Percentiles rank a stretch among this genome's conserved stretches.
Evolutionary conservation across 2,329 filamentous ascomycete genomes (phyloP).

Genomic region (Epichloe aotearoae): DNA sequence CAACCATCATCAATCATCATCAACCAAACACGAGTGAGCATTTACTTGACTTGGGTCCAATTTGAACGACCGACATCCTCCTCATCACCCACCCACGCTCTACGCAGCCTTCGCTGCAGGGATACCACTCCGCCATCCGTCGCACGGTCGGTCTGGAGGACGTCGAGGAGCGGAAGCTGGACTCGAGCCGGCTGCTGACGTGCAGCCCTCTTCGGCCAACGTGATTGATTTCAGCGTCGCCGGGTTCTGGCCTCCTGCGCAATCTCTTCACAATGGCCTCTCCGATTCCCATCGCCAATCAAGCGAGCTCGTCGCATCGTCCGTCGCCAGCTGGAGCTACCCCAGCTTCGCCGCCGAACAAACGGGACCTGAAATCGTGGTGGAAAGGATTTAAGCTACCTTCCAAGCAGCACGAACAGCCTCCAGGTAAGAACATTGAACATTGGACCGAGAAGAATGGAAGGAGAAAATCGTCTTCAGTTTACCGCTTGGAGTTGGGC

Average conservation of each 20-base stretch:
- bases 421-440: constrained; percentile 31
- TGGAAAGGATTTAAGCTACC: constrained; percentile 88
- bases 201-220: background rate
- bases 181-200: constrained; percentile 1
- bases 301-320: constrained; percentile 18
- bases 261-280: constrained; percentile 21
- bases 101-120: background rate
- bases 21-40: background rate
- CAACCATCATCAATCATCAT: too few relatives aligned
- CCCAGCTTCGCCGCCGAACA: constrained; percentile 61
- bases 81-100: background rate
- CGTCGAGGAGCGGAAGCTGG: constrained; percentile 3
- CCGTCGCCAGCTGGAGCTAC: constrained; percentile 19
- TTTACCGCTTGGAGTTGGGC: background rate
- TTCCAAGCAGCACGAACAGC: constrained; percentile 38
- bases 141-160: background rate
- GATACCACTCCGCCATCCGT: background rate
- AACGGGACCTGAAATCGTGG: constrained; percentile 85
- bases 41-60: too few relatives aligned
- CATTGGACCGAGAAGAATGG: background rate
- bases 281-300: constrained; percentile 19
- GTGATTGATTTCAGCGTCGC: background rate
- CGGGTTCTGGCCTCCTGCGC: background rate
- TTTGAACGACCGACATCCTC: too few relatives aligned
- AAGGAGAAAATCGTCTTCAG: too few relatives aligned